These are phyloP conservation scores for Chrysoporthe cubensis DNA, from an alignment of 2,329 filamentous ascomycete genomes.

Conservation along the genomic window DNA sequence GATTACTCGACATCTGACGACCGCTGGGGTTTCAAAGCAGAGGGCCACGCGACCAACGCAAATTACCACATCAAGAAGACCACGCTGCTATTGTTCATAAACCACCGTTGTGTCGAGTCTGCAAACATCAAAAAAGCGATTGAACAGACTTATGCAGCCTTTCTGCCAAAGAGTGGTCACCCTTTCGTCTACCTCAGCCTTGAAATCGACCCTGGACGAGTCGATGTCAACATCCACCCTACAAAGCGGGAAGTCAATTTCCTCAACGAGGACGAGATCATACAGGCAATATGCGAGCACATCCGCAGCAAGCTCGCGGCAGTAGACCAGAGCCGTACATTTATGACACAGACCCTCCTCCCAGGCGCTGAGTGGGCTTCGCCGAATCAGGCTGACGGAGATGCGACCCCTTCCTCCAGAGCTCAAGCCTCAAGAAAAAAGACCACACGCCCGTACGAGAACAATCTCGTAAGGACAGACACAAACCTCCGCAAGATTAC, in stretches of 20 bases:
- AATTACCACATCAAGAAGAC: conserved; percentile 95
- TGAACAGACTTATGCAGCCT: conserved; percentile 85
- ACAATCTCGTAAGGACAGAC: conserved; percentile 89
- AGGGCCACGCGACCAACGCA: conserved; percentile 84
- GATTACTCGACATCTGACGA: conserved; percentile 72
- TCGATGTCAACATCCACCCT: conserved; percentile 97
- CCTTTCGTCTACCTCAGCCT: conserved; percentile 92
- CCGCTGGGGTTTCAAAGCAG: conserved; percentile 82
- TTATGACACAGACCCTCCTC: conserved; percentile 89
- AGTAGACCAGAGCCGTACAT: conserved; percentile 92
- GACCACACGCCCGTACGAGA: conserved; percentile 69
- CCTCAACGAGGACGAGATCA: conserved; percentile 95
- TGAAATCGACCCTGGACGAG: conserved; percentile 86
- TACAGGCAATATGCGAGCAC: conserved; percentile 80
- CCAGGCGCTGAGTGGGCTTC: conserved; percentile 59
- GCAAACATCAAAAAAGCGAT: conserved; percentile 84
- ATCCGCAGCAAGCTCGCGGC: conserved; percentile 78
- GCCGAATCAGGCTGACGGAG: conserved; percentile 35
- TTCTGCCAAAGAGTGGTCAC: conserved; percentile 90
- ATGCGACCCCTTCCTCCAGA: conserved; percentile 32
- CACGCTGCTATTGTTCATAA: conserved; percentile 89
- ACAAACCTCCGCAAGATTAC: conserved; percentile 91
- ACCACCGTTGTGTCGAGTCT: conserved; percentile 92
- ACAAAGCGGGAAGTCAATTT: conserved; percentile 98
- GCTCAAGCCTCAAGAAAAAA: conserved; percentile 35